These are phyloP conservation scores for Diaporthe sp. DNA, from an alignment of 2,329 filamentous ascomycete genomes.

Conservation along the genomic window DNA sequence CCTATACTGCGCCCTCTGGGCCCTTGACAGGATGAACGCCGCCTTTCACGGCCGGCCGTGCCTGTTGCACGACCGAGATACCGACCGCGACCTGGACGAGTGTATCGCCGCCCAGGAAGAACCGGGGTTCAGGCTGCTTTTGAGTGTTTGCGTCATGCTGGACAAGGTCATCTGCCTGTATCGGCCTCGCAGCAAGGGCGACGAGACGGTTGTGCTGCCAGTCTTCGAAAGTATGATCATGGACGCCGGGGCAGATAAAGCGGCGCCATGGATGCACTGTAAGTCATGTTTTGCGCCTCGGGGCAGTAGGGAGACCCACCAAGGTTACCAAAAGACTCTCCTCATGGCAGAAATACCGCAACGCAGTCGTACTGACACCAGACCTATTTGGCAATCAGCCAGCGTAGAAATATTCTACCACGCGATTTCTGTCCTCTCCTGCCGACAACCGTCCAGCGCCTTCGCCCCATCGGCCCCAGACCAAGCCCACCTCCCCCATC, in stretches of 20 bases:
- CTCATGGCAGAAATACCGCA: neutral
- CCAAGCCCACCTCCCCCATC: constrained; percentile 57
- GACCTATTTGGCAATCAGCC: constrained; percentile 51
- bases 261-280: constrained; percentile 66
- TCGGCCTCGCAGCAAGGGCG: constrained; percentile 65
- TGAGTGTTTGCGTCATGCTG: constrained; percentile 68
- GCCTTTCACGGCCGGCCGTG: constrained; percentile 73
- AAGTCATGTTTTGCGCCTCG: neutral
- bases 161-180: constrained; percentile 74
- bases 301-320: too few relatives aligned
- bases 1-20: constrained; percentile 72
- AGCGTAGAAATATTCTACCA: constrained; percentile 76
- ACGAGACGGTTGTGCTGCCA: constrained; percentile 65
- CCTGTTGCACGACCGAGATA: constrained; percentile 72
- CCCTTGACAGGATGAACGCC: constrained; percentile 71
- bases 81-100: constrained; percentile 66
- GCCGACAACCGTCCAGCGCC: constrained; percentile 60
- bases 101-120: constrained; percentile 63
- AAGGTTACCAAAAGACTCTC: too few relatives aligned
- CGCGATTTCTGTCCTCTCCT: constrained; percentile 74
- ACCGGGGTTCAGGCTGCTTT: constrained; percentile 69
- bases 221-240: constrained; percentile 71
- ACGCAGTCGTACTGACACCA: neutral
- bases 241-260: constrained; percentile 64
- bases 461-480: constrained; percentile 48